These are phyloP conservation scores for Cyclotella cryptica DNA, from an alignment of 108 stramenopile species.

Conservation along the genomic window DNA sequence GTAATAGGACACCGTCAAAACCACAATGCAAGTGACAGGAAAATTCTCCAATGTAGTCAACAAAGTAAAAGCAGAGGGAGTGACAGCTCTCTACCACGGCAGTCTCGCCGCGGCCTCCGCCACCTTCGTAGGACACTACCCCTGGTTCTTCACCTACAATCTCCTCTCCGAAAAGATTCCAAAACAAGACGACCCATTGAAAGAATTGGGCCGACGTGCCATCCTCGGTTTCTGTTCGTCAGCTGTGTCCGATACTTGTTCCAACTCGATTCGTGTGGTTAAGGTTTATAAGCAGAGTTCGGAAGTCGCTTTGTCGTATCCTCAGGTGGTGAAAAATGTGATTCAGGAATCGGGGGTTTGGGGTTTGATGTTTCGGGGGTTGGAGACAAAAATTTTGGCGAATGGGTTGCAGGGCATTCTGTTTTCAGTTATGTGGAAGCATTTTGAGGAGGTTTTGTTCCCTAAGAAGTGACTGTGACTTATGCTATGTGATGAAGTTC, in stretches of 20 bases:
- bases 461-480: constrained; percentile 85
- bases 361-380: constrained; percentile 96
- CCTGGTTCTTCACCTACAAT: constrained; percentile 98
- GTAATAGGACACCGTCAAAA: constrained; percentile 77
- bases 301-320: constrained; percentile 87
- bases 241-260: constrained; percentile 94
- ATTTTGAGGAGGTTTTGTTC: constrained; percentile 93
- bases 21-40: constrained; percentile 98
- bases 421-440: constrained; percentile 98
- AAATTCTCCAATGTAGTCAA: constrained; percentile 86
- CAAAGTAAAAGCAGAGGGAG: constrained; percentile 90
- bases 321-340: constrained; percentile 88
- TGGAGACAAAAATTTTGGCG: constrained; percentile 98
- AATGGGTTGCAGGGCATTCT: constrained; percentile 98
- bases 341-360: constrained; percentile 88
- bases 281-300: constrained; percentile 99
- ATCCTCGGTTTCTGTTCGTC: constrained; percentile 93
- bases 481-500: not conserved
- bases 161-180: constrained; percentile 91
- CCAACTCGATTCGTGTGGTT: constrained; percentile 97
- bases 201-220: constrained; percentile 92
- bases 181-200: constrained; percentile 86
- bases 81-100: constrained; percentile 92
- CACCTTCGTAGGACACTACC: constrained; percentile 98
- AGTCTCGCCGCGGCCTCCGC: constrained; percentile 93